These are phyloP conservation scores for Entrophospora sp. DNA, from an alignment of 192 early-diverging fungal genomes.

Conservation along the genomic window DNA sequence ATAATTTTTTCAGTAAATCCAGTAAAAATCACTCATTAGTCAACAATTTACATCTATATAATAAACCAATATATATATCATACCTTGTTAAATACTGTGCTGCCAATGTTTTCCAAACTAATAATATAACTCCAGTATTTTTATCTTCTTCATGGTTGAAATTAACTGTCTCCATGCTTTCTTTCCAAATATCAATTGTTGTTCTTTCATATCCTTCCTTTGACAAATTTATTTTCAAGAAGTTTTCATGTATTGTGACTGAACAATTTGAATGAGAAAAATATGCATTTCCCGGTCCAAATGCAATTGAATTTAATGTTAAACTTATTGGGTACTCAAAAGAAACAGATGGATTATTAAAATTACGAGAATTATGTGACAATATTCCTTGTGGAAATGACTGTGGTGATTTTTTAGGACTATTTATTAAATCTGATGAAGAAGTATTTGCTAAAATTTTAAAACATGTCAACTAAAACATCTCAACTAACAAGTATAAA, in stretches of 20 bases:
- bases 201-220: constrained; percentile 25
- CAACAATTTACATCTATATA: background rate
- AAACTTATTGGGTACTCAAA: constrained; percentile 32
- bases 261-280: constrained; percentile 32
- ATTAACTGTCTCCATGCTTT: constrained; percentile 27
- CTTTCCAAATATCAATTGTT: constrained; percentile 33
- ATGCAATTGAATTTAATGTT: constrained; percentile 29
- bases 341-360: too few species aligned
- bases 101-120: constrained; percentile 21
- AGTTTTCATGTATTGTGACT: constrained; percentile 26
- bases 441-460: too few species aligned
- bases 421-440: too few species aligned
- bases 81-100: constrained; percentile 31
- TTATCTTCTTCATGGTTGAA: constrained; percentile 22
- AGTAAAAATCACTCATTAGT: too few species aligned
- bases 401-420: too few species aligned
- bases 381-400: too few species aligned
- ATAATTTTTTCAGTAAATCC: too few species aligned
- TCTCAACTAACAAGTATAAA: background rate
- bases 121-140: constrained; percentile 23
- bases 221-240: constrained; percentile 27
- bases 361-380: too few species aligned
- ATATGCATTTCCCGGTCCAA: constrained; percentile 26
- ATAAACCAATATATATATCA: background rate
- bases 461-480: background rate